A percentile compares a stretch with the other conserved stretches of the same genome.
These are phyloP conservation scores for Cryptococcus sp. DNA, from an alignment of 1,284 basidiomycete species.

Conservation along the genomic window DNA sequence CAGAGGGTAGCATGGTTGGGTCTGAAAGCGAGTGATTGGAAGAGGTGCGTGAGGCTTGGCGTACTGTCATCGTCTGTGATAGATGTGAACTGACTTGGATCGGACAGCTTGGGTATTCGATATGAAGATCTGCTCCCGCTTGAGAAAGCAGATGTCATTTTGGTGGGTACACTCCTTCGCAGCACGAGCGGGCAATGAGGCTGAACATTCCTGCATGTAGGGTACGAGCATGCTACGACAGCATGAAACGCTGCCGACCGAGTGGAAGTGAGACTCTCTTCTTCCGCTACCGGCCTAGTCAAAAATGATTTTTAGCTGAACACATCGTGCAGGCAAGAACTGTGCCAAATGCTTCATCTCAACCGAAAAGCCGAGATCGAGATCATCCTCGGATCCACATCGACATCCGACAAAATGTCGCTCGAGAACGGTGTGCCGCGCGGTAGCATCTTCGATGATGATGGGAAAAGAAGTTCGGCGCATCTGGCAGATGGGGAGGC, in stretches of 20 bases:
- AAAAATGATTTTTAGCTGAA: background rate
- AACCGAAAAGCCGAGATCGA: conserved; percentile 88
- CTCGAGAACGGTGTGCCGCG: no score
- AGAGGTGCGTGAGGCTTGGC: conserved; percentile 25
- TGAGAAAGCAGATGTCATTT: conserved; percentile 69
- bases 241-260: conserved; percentile 58
- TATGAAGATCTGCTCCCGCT: conserved; percentile 69
- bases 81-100: conserved; percentile 1
- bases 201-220: conserved; percentile 51
- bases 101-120: conserved; percentile 62
- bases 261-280: conserved; percentile 68
- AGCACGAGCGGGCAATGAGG: no score
- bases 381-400: conserved; percentile 55
- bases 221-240: conserved; percentile 67
- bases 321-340: conserved; percentile 62
- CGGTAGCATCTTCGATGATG: no score
- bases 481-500: no score
- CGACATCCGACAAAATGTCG: no score
- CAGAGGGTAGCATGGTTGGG: conserved; percentile 75
- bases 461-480: no score
- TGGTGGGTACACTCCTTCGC: conserved; percentile 20
- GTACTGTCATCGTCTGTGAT: background rate
- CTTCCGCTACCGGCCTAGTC: background rate
- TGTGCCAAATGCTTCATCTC: conserved; percentile 72
- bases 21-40: conserved; percentile 68